Base-by-base conservation (phyloP, 345 rosid genomes). In the Gynandropsis gynandra region DNA sequence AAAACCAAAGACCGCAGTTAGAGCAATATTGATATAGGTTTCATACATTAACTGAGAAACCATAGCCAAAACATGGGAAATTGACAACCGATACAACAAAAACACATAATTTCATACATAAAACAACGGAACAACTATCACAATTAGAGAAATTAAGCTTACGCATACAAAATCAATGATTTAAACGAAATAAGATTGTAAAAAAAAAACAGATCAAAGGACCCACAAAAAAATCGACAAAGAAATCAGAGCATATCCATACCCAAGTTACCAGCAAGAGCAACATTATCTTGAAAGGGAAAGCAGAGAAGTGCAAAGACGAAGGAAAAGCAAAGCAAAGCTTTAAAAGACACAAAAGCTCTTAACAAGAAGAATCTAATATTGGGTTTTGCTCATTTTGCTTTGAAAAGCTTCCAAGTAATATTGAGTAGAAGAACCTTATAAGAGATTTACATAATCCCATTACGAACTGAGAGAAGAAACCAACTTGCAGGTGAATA, bases 241-340 rank as follows among this genome's bases (percentile, higher is more conserved):
- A 31, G 10, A n/a, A 38, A 53, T 3, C 8, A 42, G 40, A 35
- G 19, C 27, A 0, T 21, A 37, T 9, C 27, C 1, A 24, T 37
- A 1, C 10, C n/a, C 1, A 40, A 42, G 38, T 63, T 63, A 85
- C 97, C 80, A 50, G 88, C 64, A 53, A 90, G 79, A 62, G 94
- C 80, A 68, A 95, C 90, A 63, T 76, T 73, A 42, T 81, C 88
- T 68, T 66, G 80, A 63, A 76, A 64, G 32, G 68, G 71, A 48
- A 74, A 58, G 74, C 7, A 58, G 55, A 38, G 56, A n/a, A 59
- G 56, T 17, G 61, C 53, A 24, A 59, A 59, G 52, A 59, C 10
- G 61, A 59, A 59, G 15, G 34, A 59, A 53, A 53, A 53, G 52
- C 60, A 40, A 8, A 53, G 39, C 36, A 66, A 18, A 66, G 61